Evolutionary conservation across 73 alveolate species (phyloP), one percentile per base, ranked within the genome.

Genomic region (Paramecium tetraurelia): DNA sequence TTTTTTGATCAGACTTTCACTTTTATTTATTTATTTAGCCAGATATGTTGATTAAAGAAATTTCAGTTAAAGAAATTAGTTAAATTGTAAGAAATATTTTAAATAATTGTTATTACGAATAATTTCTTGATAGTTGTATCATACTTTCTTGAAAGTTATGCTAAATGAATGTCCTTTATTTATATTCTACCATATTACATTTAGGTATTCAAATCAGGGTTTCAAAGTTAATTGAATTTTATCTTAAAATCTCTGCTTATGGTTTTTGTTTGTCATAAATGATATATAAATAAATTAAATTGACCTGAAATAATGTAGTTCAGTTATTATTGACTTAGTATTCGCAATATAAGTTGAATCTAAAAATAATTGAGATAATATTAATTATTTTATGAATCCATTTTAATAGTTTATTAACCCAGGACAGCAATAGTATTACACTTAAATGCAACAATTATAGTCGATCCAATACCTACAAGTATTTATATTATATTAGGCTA

Each of bases 371-470:
- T 53, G 84, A 24, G 46, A 31, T 40, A 31, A 33, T 63, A 63
- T 63, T 63, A 63, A 63, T 63, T 31, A 63, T 63, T 72, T 72
- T 29, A 72, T 72, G 86, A 72, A 72, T 40, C 86, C 86, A 72
- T 72, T 72, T 43, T 43, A 72, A 72, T 72, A 72, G 59, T 29
- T 72, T 72, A 35, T 21, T 14, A 31, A 20, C 21, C 3, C 69
- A 53, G 69, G 69, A 53, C 18, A 53, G 16, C 86, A 10, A 20
- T 14, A 63, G 27, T 63, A 63, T 63, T 63, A 14, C 24, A 2
- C 84, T 9, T 63, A 63, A 63, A 27, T 63, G 36, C 46, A 72
- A 35, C 41, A 72, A 36, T 29, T 72, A 35, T 14, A 72, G 16
- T 5, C 35, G 24, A n/a, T 53, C 31, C 69, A 53, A 53, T 53